Percentiles rank a stretch among this genome's conserved stretches.
Evolutionary conservation across 371 early-diverging fungal species (phyloP).

Genomic region (Mucor sp.): DNA sequence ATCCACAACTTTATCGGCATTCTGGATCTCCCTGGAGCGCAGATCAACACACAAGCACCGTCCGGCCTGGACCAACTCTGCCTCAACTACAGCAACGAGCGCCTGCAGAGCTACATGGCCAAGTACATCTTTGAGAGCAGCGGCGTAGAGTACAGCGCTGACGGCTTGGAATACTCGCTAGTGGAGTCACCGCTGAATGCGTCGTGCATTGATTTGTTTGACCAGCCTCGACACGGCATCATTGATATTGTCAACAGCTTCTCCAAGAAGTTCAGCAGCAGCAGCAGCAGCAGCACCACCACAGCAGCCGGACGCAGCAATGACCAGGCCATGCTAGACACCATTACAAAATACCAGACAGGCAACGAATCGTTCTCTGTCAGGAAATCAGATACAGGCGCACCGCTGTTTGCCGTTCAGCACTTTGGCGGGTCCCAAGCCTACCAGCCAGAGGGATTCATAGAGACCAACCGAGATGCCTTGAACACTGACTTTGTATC

Average conservation of each 20-base stretch:
- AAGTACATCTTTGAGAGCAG: constrained; percentile 67
- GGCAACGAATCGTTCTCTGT: constrained; percentile 47
- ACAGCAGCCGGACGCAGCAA: constrained; percentile 16
- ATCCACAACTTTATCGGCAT: constrained; percentile 74
- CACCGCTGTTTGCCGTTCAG: constrained; percentile 65
- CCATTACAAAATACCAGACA: constrained; percentile 43
- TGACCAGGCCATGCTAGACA: constrained; percentile 43
- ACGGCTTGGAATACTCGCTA: constrained; percentile 57
- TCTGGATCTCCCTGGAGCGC: constrained; percentile 61
- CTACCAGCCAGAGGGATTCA: constrained; percentile 48
- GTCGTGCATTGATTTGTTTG: constrained; percentile 55
- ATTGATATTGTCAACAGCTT: constrained; percentile 7
- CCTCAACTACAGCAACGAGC: constrained; percentile 84
- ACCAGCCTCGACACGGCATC: constrained; percentile 51
- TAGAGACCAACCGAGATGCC: constrained; percentile 71
- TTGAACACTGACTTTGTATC: constrained; percentile 82
- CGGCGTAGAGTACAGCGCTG: constrained; percentile 49
- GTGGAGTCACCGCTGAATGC: constrained; percentile 50
- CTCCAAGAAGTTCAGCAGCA: constrained; percentile 15
- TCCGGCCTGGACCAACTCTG: constrained; percentile 54
- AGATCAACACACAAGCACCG: not conserved
- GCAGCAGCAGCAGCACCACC: not conserved
- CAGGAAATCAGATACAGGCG: constrained; percentile 29
- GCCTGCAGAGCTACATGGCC: constrained; percentile 69
- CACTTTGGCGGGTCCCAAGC: constrained; percentile 77